Evolutionary conservation across 768 basidiomycete genomes (phyloP).

Genomic region (Solioccasus polychromus): DNA sequence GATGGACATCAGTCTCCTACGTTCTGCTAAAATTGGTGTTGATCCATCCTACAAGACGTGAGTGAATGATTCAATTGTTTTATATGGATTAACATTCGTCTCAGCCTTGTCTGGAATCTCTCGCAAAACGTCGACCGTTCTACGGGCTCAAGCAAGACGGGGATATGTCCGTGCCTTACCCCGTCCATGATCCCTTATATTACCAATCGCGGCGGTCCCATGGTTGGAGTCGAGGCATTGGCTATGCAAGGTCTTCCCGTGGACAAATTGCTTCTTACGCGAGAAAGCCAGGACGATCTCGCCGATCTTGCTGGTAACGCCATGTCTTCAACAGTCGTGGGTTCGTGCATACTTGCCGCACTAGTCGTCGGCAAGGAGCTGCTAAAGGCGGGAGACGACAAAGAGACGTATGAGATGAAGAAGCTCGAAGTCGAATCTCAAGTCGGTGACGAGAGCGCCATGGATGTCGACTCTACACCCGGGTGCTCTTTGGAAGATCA

Average conservation of each 20-base stretch:
- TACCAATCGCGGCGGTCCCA: conserved; percentile 92
- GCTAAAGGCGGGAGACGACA: conserved; percentile 64
- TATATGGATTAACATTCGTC: conserved; percentile 4
- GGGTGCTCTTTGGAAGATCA: conserved; percentile 39
- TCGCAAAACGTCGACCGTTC: conserved; percentile 96
- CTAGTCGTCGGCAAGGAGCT: conserved; percentile 65
- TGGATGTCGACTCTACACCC: conserved; percentile 47
- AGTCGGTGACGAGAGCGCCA: conserved; percentile 35
- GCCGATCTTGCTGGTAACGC: conserved; percentile 96
- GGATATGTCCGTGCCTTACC: conserved; percentile 90
- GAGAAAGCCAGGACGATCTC: conserved; percentile 90
- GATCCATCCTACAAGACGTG: conserved; percentile 91
- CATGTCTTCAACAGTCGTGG: conserved; percentile 97
- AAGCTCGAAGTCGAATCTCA: conserved; percentile 35
- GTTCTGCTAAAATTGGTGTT: conserved; percentile 74
- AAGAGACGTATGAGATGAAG: conserved; percentile 66
- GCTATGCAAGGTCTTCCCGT: conserved; percentile 94
- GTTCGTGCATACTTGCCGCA: conserved; percentile 82
- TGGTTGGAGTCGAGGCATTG: conserved; percentile 90
- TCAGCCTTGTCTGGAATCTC: conserved; percentile 89
- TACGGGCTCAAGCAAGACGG: conserved; percentile 74
- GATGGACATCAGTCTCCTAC: conserved; percentile 87
- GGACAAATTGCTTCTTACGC: conserved; percentile 86
- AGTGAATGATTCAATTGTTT: conserved; percentile 25
- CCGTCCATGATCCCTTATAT: conserved; percentile 97